Evolutionary conservation across 1,284 basidiomycete genomes (phyloP).

Genomic region (Leccinum variabile): DNA sequence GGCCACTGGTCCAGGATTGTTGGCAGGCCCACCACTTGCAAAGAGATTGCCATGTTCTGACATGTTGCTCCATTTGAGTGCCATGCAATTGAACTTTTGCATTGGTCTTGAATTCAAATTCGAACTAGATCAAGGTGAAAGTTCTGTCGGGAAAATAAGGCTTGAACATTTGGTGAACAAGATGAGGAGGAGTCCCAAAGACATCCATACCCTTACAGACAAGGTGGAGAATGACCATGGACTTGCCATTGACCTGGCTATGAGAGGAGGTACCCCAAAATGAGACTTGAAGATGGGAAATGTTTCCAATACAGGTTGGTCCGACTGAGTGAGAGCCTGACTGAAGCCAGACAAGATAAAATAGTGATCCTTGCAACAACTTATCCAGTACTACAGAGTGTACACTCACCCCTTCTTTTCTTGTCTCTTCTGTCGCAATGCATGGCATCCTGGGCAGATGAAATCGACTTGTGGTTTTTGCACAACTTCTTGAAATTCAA

Average conservation of each 20-base stretch:
- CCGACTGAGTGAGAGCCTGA: neutral
- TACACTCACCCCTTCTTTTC: neutral
- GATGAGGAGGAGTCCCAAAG: neutral
- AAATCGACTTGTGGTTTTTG: too few species aligned
- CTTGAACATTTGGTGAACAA: neutral
- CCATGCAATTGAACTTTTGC: neutral
- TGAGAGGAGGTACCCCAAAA: neutral
- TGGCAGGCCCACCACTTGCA: too few species aligned
- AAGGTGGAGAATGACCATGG: neutral
- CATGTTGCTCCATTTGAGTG: neutral
- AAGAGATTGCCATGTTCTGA: too few species aligned
- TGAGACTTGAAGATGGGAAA: neutral
- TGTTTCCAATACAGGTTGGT: neutral
- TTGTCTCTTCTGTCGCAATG: neutral
- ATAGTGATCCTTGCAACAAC: neutral
- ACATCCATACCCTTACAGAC: neutral
- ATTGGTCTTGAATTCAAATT: neutral
- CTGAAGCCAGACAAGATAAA: neutral
- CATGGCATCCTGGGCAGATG: neutral
- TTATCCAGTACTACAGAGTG: neutral
- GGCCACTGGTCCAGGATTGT: too few species aligned
- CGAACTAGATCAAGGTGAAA: neutral
- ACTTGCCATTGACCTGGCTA: too few species aligned
- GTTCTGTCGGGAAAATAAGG: neutral
- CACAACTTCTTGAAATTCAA: too few species aligned